Evolutionary conservation across 225 moss, liverwort and hornwort genomes (phyloP), one percentile per base, ranked within the genome.

Genomic region (Marchantia paleacea): DNA sequence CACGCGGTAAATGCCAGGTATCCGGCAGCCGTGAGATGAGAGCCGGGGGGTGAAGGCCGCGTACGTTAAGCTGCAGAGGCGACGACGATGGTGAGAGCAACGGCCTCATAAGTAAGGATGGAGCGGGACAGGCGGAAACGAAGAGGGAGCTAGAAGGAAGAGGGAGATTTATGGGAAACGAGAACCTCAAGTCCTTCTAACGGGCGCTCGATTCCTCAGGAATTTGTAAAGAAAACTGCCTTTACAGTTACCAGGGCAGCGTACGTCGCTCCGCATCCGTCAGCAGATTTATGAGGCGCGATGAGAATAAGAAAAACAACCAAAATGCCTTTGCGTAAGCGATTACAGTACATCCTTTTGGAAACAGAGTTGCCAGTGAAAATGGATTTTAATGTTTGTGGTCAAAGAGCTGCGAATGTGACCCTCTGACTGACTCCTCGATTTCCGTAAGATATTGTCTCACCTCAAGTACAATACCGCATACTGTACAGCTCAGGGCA

Each of bases 371-470:
- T 70, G 70, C 47, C 70, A 72, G 72, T 51, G 72, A n/a, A 51
- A 51, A 51, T 51, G 72, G 72, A 51, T 51, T 72, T 72, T 72
- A 51, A 51, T 72, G 50, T 72, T 31, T 5, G 72, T 68, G 68
- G 72, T 72, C 72, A 72, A 70, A 72, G 72, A 51, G 22, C 72
- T 72, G 72, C 50, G 72, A 72, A 72, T 72, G 51, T 50, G 72
- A 72, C 22, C 48, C 16, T 72, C 72, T 72, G 72, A 50, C 72
- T 39, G 72, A 52, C 50, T 72, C 72, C 72, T 72, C 20, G 51
- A 49, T 72, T 72, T 14, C 49, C 5, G 48, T 52, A 72, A 51
- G 50, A 50, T 72, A 3, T 72, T 72, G 50, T 72, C 72, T 51
- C 22, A 19, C 50, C 47, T 51, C 19, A 49, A 31, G 48, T 72